Evolutionary conservation across 345 rosid genomes (phyloP), one percentile per base, ranked within the genome.

Genomic region (Bruguiera gymnorhiza): DNA sequence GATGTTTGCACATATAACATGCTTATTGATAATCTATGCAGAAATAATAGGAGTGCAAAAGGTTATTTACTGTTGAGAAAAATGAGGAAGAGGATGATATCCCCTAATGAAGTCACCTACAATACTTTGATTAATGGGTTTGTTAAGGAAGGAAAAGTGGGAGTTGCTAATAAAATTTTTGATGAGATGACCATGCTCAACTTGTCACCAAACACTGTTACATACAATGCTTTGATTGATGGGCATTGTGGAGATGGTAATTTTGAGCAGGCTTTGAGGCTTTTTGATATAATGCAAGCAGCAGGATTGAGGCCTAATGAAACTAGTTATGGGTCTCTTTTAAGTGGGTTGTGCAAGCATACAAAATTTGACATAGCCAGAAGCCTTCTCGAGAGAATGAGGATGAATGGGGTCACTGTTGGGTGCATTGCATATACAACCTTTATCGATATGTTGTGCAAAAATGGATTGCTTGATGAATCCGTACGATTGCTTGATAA

Each of bases 1-100:
- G 96, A 93, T 83, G 88, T 79, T 5, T 88, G 88, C 84, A 91
- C 97, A 24, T 91, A 85, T 82, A 91, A 91, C 76, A 84, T 88
- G 89, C 75, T 93, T 57, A 78, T 93, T 34, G 79, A 88, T 60
- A 75, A 86, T 83, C 70, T 91, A 79, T 93, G 98, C 79, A 91
- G 84, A 82, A 91, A 82, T 67, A 73, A 57, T 37, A 84, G 86
- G 84, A 91, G 92, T 81, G 82, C 88, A n/a, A 88, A 85, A 79
- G 97, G 87, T 62, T 91, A 90, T 83, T 73, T 93, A 69, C 71
- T 93, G 55, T 81, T 91, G 84, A 88, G 77, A 78, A 88, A 77
- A 64, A 93, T 93, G 97, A 91, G 90, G 86, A 86, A 82, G 74
- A 80, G 76, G 82, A 76, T 72, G 86, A 68, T 88, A 69, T 29